phyloP scores from a whole-genome alignment of 1,139 yeast species.

The Meyerozyma carpophila region DNA sequence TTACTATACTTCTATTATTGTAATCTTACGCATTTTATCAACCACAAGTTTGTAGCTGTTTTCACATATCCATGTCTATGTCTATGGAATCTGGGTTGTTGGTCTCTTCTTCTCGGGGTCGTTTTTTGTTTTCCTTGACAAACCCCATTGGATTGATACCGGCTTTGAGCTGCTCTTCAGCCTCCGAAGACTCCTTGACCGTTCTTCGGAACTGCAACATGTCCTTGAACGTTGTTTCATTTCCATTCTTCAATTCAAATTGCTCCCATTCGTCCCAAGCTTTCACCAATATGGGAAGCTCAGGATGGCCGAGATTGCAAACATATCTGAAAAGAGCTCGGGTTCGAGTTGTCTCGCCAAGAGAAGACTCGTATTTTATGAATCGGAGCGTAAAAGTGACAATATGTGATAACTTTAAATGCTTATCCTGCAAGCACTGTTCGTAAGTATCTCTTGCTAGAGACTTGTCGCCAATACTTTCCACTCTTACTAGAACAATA shows the following conservation, averaged over 20 bases:
- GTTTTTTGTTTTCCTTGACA: constrained; percentile 37
- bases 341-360: constrained; percentile 51
- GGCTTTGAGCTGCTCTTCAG: constrained; percentile 19
- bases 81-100: constrained; percentile 67
- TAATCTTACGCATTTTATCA: neutral
- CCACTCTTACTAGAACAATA: constrained; percentile 9
- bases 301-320: constrained; percentile 19
- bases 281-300: constrained; percentile 15
- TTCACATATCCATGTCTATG: constrained; percentile 35
- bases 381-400: constrained; percentile 30
- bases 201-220: constrained; percentile 62
- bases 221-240: constrained; percentile 66
- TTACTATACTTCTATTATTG: neutral
- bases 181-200: constrained; percentile 27
- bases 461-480: constrained; percentile 10
- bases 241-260: constrained; percentile 69
- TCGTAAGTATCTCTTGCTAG: constrained; percentile 16
- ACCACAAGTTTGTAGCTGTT: neutral
- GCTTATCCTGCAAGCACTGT: constrained; percentile 13
- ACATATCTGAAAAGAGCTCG: constrained; percentile 51
- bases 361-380: constrained; percentile 42
- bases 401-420: constrained; percentile 23
- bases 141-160: constrained; percentile 49
- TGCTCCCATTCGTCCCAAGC: constrained; percentile 66
- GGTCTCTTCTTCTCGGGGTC: constrained; percentile 11